Percentiles rank a stretch among this genome's conserved stretches.
phyloP scores from a whole-genome alignment of 352 stramenopile species.

The Globisporangium okanoganense region DNA sequence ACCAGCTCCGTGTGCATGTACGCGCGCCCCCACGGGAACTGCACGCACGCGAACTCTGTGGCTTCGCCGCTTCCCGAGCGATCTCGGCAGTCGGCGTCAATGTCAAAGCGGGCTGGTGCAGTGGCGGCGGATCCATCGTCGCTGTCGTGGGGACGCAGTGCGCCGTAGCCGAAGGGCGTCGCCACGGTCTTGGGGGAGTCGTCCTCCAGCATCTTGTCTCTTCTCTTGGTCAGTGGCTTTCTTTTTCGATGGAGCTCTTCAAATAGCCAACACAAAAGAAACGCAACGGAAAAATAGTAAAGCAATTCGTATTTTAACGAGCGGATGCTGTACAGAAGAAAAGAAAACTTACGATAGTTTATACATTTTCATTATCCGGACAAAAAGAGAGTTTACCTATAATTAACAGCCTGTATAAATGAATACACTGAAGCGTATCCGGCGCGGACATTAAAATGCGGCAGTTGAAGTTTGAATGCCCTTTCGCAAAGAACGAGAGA shows the following conservation, averaged over 20 bases:
- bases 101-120: slow-evolving; percentile 3
- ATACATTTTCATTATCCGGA: slow-evolving; percentile 2
- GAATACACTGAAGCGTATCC: neutral
- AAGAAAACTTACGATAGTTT: neutral
- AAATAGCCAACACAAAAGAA: neutral
- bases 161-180: slow-evolving; percentile 71
- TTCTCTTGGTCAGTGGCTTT: neutral
- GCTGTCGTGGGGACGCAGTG: slow-evolving; percentile 29
- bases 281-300: neutral
- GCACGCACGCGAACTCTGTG: slow-evolving; percentile 51
- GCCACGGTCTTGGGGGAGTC: slow-evolving; percentile 35
- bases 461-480: slow-evolving; percentile 9
- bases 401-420: neutral
- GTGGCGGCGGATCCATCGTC: neutral
- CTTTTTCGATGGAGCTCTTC: neutral
- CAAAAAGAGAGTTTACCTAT: neutral
- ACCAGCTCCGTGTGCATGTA: slow-evolving; percentile 63
- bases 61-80: slow-evolving; percentile 10
- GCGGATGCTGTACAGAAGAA: neutral
- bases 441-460: neutral
- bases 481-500: slow-evolving; percentile 2
- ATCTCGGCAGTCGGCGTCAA: slow-evolving; percentile 11
- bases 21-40: slow-evolving; percentile 73
- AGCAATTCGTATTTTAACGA: neutral
- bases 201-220: slow-evolving; percentile 18